Evolutionary conservation across 305 asterid species (phyloP).

Genomic region (Fraxinus sp.): DNA sequence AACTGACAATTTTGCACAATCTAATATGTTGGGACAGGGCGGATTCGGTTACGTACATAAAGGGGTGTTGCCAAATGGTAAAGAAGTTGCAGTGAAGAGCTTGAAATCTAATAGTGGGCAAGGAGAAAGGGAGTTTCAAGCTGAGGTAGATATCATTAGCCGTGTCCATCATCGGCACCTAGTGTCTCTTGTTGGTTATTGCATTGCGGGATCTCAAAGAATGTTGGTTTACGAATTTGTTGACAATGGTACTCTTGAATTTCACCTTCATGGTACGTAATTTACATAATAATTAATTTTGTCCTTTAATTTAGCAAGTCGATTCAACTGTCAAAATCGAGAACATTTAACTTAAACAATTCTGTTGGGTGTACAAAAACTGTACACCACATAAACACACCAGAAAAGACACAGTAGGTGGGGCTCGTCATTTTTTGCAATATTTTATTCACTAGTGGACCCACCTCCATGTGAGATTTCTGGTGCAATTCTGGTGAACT

Average conservation of each 20-base stretch:
- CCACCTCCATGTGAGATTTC: too few species aligned
- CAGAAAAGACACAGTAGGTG: too few species aligned
- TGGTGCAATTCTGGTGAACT: too few species aligned
- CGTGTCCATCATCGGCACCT: conserved; percentile 88
- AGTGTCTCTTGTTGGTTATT: conserved; percentile 80
- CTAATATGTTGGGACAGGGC: conserved; percentile 73
- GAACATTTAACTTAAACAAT: background rate
- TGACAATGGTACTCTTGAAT: conserved; percentile 65
- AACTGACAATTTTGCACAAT: conserved; percentile 49
- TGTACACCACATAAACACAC: too few species aligned
- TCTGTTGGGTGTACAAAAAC: too few species aligned
- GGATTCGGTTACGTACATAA: conserved; percentile 88
- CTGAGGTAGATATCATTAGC: conserved; percentile 87
- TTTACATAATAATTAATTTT: too few species aligned
- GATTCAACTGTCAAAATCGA: background rate
- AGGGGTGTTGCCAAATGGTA: conserved; percentile 84
- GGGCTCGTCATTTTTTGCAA: too few species aligned
- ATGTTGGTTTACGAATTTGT: conserved; percentile 86
- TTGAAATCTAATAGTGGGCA: conserved; percentile 78
- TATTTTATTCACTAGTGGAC: too few species aligned
- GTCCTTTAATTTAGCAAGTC: background rate
- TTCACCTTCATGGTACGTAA: conserved; percentile 70
- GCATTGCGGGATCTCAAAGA: conserved; percentile 73
- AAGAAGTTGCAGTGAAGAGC: conserved; percentile 77
- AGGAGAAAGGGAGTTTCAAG: conserved; percentile 92